phyloP scores from a whole-genome alignment of 2,329 filamentous ascomycete genomes.

The Ophiocordyceps australis region DNA sequence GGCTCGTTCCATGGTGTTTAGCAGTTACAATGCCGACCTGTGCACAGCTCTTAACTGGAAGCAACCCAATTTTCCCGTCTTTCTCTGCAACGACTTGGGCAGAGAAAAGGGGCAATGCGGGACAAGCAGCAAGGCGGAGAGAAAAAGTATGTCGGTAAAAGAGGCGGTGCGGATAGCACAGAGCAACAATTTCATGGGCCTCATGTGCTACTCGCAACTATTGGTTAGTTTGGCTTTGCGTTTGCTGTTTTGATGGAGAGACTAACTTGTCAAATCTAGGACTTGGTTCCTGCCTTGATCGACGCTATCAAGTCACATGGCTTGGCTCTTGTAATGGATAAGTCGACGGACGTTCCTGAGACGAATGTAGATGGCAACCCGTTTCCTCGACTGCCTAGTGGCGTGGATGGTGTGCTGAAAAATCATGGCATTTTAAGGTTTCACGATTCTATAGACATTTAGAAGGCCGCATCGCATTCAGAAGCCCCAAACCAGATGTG shows the following conservation, averaged over 20 bases:
- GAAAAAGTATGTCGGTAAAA: conserved; percentile 72
- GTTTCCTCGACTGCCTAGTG: conserved; percentile 50
- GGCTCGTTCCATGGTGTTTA: conserved; percentile 80
- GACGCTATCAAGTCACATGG: conserved; percentile 91
- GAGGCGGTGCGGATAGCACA: conserved; percentile 86
- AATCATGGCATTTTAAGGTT: conserved; percentile 79
- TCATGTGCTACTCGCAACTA: conserved; percentile 77
- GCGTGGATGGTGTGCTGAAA: conserved; percentile 75
- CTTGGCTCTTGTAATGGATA: conserved; percentile 79
- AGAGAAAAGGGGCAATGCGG: conserved; percentile 37
- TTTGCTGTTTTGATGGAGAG: too few species aligned
- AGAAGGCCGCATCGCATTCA: too few species aligned
- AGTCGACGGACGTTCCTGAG: conserved; percentile 39
- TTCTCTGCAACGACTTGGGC: conserved; percentile 86
- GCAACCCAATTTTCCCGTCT: conserved; percentile 92
- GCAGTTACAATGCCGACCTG: conserved; percentile 75
- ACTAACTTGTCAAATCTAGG: conserved; percentile 28
- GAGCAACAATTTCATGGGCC: conserved; percentile 94
- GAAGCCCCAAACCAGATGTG: too few species aligned
- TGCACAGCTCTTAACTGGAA: conserved; percentile 98
- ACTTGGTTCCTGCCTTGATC: conserved; percentile 81
- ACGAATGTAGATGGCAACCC: conserved; percentile 23
- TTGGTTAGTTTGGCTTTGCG: conserved; percentile 42
- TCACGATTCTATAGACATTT: conserved; percentile 74
- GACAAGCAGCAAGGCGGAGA: conserved; percentile 20